A percentile compares a stretch with the other conserved stretches of the same genome.
These are phyloP conservation scores for Colletotrichum cuscutae DNA, from an alignment of 2,329 filamentous ascomycete species.

Conservation along the genomic window DNA sequence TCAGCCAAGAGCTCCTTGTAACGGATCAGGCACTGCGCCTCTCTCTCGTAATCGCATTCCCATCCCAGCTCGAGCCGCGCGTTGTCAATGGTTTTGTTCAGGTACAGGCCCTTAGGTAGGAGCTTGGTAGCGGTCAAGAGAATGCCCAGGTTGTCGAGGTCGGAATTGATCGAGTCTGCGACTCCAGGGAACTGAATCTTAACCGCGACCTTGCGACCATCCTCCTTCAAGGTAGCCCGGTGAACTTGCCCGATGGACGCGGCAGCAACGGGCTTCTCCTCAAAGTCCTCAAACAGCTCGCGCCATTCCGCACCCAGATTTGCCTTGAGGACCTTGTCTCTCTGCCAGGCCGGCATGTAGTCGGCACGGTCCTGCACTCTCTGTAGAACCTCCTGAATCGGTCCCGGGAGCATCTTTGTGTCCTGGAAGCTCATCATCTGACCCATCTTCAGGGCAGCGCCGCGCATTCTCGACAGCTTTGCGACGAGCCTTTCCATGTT, in stretches of 20 bases:
- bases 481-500: slow-evolving; percentile 95
- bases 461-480: slow-evolving; percentile 95
- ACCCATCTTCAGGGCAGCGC: slow-evolving; percentile 94
- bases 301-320: slow-evolving; percentile 90
- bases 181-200: slow-evolving; percentile 99
- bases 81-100: slow-evolving; percentile 98
- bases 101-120: slow-evolving; percentile 89
- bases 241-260: slow-evolving; percentile 98
- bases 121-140: slow-evolving; percentile 91
- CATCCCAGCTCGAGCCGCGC: slow-evolving; percentile 90
- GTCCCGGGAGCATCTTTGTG: slow-evolving; percentile 88
- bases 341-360: slow-evolving; percentile 96
- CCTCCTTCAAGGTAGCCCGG: slow-evolving; percentile 81
- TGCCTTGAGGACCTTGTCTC: slow-evolving; percentile 81
- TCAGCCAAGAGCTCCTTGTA: slow-evolving; percentile 83
- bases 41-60: slow-evolving; percentile 96
- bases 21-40: slow-evolving; percentile 81
- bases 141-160: slow-evolving; percentile 91
- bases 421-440: slow-evolving; percentile 99
- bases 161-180: slow-evolving; percentile 94
- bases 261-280: slow-evolving; percentile 91
- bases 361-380: slow-evolving; percentile 96
- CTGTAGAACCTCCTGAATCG: slow-evolving; percentile 90
- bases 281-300: slow-evolving; percentile 83
- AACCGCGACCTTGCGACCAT: slow-evolving; percentile 82